Percentiles rank a stretch among this genome's conserved stretches.
Evolutionary conservation across 176 grass and related monocot species (phyloP).

Genomic region (Calamus simplicifolius): DNA sequence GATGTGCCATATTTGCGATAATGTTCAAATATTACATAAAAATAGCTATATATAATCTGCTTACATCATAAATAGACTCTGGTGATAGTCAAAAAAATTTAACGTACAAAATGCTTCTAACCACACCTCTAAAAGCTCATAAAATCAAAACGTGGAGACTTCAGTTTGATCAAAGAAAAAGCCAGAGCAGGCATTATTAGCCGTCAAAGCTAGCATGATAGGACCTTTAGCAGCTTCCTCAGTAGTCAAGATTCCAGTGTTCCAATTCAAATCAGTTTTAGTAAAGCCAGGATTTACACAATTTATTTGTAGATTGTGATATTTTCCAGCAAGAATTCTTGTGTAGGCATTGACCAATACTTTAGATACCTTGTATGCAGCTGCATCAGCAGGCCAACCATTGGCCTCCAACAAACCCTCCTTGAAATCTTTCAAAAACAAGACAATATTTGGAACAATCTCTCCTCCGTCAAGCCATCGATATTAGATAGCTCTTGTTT

Average conservation of each 20-base stretch:
- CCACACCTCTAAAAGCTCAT: no score
- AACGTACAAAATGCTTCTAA: no score
- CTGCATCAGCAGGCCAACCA: constrained; percentile 24
- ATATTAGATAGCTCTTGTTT: constrained; percentile 26
- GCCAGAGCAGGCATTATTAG: constrained; percentile 25
- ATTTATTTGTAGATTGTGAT: constrained; percentile 29
- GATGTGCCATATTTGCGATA: no score
- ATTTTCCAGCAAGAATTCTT: constrained; percentile 28
- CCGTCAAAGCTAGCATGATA: constrained; percentile 24
- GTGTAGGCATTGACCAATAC: constrained; percentile 35
- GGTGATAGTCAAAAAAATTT: no score
- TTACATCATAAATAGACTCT: no score
- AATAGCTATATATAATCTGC: no score
- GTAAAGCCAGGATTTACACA: constrained; percentile 39
- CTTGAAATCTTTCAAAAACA: constrained; percentile 30
- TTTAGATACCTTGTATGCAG: constrained; percentile 49
- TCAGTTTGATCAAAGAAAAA: constrained; percentile 26
- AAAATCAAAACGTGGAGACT: constrained; percentile 23
- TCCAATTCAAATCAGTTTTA: constrained; percentile 33
- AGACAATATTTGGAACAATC: constrained; percentile 27
- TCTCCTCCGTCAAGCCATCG: constrained; percentile 26
- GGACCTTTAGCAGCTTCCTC: constrained; percentile 40
- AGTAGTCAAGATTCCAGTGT: constrained; percentile 22
- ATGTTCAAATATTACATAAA: no score
- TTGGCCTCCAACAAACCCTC: constrained; percentile 3